phyloP scores from a whole-genome alignment of 1,139 yeast species.

The Komagataea norvegica region DNA sequence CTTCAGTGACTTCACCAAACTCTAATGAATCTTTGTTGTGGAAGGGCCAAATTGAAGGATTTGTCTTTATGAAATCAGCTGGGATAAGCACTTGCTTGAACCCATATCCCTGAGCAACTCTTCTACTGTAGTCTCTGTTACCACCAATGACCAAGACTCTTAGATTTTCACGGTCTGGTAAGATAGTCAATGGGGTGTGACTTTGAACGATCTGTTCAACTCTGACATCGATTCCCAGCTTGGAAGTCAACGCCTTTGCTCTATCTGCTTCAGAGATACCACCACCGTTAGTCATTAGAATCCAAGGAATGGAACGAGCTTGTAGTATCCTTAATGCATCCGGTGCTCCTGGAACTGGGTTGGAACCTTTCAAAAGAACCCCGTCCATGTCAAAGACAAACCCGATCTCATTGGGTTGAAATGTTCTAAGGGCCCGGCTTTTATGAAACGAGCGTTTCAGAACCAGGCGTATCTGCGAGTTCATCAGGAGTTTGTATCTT shows the following conservation, averaged over 20 bases:
- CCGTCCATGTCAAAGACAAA: conserved; percentile 68
- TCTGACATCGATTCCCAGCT: conserved; percentile 46
- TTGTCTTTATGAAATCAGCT: conserved; percentile 58
- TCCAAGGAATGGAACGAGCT: conserved; percentile 63
- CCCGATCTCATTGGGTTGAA: conserved; percentile 26
- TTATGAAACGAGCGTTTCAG: conserved; percentile 11
- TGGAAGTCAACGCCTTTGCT: conserved; percentile 49
- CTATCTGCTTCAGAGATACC: conserved; percentile 69
- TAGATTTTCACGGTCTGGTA: conserved; percentile 44
- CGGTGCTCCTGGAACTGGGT: conserved; percentile 63
- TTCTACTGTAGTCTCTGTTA: conserved; percentile 59
- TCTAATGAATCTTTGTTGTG: conserved; percentile 49
- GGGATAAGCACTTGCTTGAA: conserved; percentile 76
- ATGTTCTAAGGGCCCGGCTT: conserved; percentile 3
- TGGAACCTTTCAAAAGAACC: conserved; percentile 75
- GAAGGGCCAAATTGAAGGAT: conserved; percentile 70
- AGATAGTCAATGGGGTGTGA: conserved; percentile 81
- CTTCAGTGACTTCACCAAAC: conserved; percentile 36
- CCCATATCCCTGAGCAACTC: conserved; percentile 76
- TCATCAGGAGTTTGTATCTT: too few species aligned
- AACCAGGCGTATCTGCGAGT: too few species aligned
- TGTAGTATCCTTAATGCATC: conserved; percentile 59
- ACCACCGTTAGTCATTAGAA: conserved; percentile 89
- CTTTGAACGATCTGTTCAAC: conserved; percentile 76
- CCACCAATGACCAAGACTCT: conserved; percentile 85